These are phyloP conservation scores for Calophaca sinica DNA, from an alignment of 306 rosid species.

Conservation along the genomic window DNA sequence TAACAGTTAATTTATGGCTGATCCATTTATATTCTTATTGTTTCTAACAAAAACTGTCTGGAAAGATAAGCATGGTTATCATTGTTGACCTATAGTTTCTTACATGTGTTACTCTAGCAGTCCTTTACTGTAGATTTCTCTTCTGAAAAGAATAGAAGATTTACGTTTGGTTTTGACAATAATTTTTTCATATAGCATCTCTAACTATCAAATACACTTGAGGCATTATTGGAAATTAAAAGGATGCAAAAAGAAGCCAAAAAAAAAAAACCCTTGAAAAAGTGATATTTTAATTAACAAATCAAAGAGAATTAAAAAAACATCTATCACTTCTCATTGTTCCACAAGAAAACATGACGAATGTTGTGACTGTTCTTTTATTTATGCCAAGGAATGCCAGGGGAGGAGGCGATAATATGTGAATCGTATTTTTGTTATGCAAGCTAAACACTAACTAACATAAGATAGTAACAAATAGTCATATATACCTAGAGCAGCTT, in stretches of 20 bases:
- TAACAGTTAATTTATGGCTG: too few relatives aligned
- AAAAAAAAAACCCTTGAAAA: not conserved
- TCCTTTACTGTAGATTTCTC: too few relatives aligned
- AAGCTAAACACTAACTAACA: not conserved
- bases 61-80: too few relatives aligned
- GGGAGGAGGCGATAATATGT: not conserved
- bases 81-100: too few relatives aligned
- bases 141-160: too few relatives aligned
- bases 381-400: not conserved
- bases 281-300: not conserved
- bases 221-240: constrained; percentile 27
- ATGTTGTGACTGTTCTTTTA: not conserved
- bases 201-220: not conserved
- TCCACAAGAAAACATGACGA: constrained; percentile 10
- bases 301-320: constrained; percentile 10
- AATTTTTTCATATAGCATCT: not conserved
- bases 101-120: too few relatives aligned
- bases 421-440: not conserved
- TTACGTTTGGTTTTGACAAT: too few relatives aligned
- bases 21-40: too few relatives aligned
- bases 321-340: constrained; percentile 19
- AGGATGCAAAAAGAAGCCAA: not conserved
- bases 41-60: too few relatives aligned
- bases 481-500: constrained; percentile 82
- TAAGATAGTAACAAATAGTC: constrained; percentile 1